Percentiles rank a stretch among this genome's conserved stretches.
Evolutionary conservation across 305 asterid species (phyloP).

Genomic region (Fraxinus nigra): DNA sequence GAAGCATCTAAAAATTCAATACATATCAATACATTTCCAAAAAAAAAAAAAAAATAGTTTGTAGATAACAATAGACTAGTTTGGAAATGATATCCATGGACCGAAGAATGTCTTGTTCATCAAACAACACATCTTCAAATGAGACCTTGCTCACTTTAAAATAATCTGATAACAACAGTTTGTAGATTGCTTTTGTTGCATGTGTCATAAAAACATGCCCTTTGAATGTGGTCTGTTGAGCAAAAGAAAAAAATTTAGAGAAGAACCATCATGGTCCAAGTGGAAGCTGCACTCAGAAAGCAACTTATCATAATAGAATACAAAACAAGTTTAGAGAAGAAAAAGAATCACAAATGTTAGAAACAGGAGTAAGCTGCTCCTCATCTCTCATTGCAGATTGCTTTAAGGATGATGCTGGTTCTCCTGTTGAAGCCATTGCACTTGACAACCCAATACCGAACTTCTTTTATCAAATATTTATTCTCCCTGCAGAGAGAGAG

Average conservation of each 20-base stretch:
- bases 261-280: constrained; percentile 99
- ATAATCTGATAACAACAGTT: constrained; percentile 75
- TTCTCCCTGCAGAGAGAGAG: too few species aligned
- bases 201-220: constrained; percentile 97
- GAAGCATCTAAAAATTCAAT: too few species aligned
- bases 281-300: constrained; percentile 65
- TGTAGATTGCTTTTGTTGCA: constrained; percentile 95
- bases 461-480: too few species aligned
- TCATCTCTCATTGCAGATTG: too few species aligned
- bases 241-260: constrained; percentile 54
- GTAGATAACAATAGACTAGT: too few species aligned
- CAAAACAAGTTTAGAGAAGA: constrained; percentile 1
- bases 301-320: constrained; percentile 13
- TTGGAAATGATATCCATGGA: constrained; percentile 58
- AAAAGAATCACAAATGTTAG: constrained; percentile 17
- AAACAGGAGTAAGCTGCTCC: background rate
- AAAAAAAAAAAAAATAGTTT: too few species aligned
- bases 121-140: constrained; percentile 79
- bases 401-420: too few species aligned
- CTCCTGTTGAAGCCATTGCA: too few species aligned
- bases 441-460: too few species aligned
- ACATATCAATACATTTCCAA: too few species aligned
- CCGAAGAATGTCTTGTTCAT: constrained; percentile 70
- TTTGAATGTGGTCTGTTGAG: constrained; percentile 70
- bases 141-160: constrained; percentile 98